Percentiles rank a stretch among this genome's conserved stretches.
Conservation (phyloP, 495 filamentous ascomycete species). For the Terfezia boudieri region DNA sequence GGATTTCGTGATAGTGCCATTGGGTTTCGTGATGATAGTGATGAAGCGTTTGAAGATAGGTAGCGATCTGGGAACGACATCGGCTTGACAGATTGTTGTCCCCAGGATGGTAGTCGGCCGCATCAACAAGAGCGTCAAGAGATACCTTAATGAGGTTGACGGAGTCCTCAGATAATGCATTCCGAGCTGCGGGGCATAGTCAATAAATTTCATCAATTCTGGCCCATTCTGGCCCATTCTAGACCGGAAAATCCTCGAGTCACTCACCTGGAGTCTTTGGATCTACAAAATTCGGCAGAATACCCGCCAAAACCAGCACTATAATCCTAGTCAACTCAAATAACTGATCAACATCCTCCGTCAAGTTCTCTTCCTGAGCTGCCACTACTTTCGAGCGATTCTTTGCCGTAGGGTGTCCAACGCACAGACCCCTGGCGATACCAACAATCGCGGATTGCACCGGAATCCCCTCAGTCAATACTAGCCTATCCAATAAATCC, state of each 20-base stretch:
- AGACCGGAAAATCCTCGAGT: conserved; percentile 2
- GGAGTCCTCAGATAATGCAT: conserved; percentile 60
- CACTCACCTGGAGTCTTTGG: conserved; percentile 25
- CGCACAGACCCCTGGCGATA: conserved; percentile 69
- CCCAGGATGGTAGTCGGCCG: conserved; percentile 77
- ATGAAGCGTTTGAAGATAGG: conserved; percentile 86
- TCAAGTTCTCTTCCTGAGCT: conserved; percentile 45
- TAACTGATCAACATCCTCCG: conserved; percentile 92
- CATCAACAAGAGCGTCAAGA: conserved; percentile 73
- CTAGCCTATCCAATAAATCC: conserved; percentile 82
- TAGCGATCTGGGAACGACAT: conserved; percentile 73
- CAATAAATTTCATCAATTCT: not conserved
- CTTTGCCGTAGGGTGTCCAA: conserved; percentile 70
- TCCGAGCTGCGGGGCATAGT: conserved; percentile 29
- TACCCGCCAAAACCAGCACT: conserved; percentile 66
- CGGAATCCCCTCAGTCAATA: conserved; percentile 65
- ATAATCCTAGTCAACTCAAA: conserved; percentile 94
- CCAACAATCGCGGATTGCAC: conserved; percentile 88
- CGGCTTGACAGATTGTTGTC: conserved; percentile 61
- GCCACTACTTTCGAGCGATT: conserved; percentile 24
- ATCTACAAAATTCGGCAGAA: conserved; percentile 71
- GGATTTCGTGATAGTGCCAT: conserved; percentile 1
- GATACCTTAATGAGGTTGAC: conserved; percentile 55
- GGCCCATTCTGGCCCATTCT: not conserved
- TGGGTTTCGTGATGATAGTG: conserved; percentile 35